Evolutionary conservation across 495 filamentous ascomycete genomes (phyloP), one percentile per base, ranked within the genome.

Genomic region (Copromyces sp.): DNA sequence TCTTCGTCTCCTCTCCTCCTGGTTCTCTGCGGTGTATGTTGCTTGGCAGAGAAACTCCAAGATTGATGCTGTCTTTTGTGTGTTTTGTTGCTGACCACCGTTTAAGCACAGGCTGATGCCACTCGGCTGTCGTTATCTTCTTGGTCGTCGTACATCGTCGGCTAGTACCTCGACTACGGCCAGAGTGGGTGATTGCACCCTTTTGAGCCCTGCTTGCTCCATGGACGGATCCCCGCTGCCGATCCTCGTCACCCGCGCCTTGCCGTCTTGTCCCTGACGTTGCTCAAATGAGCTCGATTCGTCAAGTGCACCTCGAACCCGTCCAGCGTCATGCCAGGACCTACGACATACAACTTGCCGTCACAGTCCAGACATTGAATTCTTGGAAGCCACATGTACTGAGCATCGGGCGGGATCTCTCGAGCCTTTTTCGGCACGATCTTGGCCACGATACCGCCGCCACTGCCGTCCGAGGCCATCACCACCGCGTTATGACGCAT

Each of bases 331-430:
- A 86, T 90, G 32, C 89, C 93, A 0, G 95, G 94, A 0, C 92
- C 92, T 2, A 93, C 91, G 0, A 92, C 97, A 79, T 99, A 99
- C 39, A 97, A 82, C 79, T 97, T 98, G 41, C 94, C 93, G 3
- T 95, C 92, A 81, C 95, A 98, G 78, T 98, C 95, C 53, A 89
- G 87, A 77, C 95, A 99, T 41, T 90, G 87, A 71, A 98, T 97
- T 39, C 95, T 87, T 1, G 95, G 94, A 45, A 96, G 84, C 74
- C 88, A 96, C 80, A 91, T 88, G 59, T 88, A 92, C 81, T 92
- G 90, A 73, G 92, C 80, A 74, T 87, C 79, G 8, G 84, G 77
- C 6, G 89, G 84, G 9, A 82, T 73, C 4, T 87, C 81, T 32
- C 86, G 29, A 65, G 53, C 29, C 5, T 32, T 35, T 17, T 61